Base-by-base conservation (phyloP, 2,329 filamentous ascomycete species). In the Tolypocladium amazonense region DNA sequence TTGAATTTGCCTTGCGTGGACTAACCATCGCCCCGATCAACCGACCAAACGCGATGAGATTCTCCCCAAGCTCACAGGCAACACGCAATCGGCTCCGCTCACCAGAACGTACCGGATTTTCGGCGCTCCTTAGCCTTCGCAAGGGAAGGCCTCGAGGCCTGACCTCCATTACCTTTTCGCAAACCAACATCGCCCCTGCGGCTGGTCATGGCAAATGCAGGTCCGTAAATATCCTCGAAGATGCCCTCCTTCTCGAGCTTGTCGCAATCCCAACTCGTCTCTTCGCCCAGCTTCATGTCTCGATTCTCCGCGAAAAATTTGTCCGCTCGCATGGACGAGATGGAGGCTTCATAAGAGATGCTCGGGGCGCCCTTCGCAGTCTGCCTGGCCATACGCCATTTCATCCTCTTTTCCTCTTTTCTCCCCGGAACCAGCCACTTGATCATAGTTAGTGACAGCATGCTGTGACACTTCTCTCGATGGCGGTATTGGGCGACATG, bases 131-230 rank as follows among this genome's bases (percentile, higher is more conserved):
- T n/a, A 15, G 27, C 35, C 52, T 57, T 59, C 15, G 45, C 57
- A 20, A 23, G 18, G 6, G 60, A 57, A 30, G 60, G 53, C 4
- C 41, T 47, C 18, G 60, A 57, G 9, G 14, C 18, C 6, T 52
- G 14, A 3, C 38, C 23, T 9, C 12, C 63, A 33, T 71, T 71
- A 39, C 67, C 58, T 41, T 73, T 74, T 2, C 60, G 63, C 4
- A 54, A 39, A 0, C 73, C 73, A 15, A 73, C 62, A 0, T 60
- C 45, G 58, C 74, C 71, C 69, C 74, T 71, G n/a, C 65, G 61
- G 1, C 62, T 58, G 14, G 73, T 60, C 67, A 73, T 71, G 2
- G 59, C 62, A 7, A 74, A 41, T 0, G 68, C 70, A 3, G 69
- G 67, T 15, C 63, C 61, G 50, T 67, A 71, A 6, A 75, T 61